These are phyloP conservation scores for Hibiscus mutabilis DNA, from an alignment of 345 rosid species.

Conservation along the genomic window DNA sequence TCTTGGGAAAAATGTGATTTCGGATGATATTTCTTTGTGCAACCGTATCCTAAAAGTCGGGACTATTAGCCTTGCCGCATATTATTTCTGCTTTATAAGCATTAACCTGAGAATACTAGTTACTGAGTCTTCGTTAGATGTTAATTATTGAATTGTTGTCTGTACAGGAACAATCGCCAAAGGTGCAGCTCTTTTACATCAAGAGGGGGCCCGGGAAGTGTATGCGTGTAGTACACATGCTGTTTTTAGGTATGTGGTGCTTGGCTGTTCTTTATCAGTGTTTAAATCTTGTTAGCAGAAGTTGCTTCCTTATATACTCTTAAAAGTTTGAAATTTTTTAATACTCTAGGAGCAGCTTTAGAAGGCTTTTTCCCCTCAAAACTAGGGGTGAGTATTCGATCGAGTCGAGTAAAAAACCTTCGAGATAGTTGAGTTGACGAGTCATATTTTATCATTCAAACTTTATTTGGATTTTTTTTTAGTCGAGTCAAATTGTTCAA, in stretches of 20 bases:
- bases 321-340: neutral
- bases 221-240: slow-evolving; percentile 95
- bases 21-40: neutral
- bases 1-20: slow-evolving; percentile 10
- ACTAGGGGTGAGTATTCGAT: neutral
- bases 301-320: neutral
- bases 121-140: slow-evolving; percentile 6
- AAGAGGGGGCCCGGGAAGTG: slow-evolving; percentile 97
- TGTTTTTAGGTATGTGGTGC: slow-evolving; percentile 63
- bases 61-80: neutral
- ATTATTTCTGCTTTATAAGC: neutral
- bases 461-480: too few species aligned
- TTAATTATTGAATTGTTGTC: slow-evolving; percentile 12
- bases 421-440: too few species aligned
- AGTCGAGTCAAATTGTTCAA: too few species aligned
- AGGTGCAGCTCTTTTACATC: slow-evolving; percentile 95
- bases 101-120: neutral
- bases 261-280: slow-evolving; percentile 1
- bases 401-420: too few species aligned
- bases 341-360: neutral
- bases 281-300: neutral
- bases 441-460: too few species aligned
- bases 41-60: neutral
- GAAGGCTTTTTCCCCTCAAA: neutral
- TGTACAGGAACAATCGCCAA: slow-evolving; percentile 75